phyloP scores from a whole-genome alignment of 345 rosid species.

The Eucalyptus brandiana region DNA sequence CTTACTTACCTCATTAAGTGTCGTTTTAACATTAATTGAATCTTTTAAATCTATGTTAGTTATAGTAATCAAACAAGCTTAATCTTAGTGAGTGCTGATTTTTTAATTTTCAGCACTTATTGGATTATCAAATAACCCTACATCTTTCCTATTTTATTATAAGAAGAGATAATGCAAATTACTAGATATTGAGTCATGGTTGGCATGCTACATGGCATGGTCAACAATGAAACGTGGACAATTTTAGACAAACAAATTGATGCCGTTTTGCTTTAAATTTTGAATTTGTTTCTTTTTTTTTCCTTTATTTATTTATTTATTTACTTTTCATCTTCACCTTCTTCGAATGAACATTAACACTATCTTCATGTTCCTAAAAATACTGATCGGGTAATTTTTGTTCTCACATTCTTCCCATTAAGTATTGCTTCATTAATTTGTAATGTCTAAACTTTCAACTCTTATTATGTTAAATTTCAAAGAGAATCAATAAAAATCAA shows the following conservation, averaged over 20 bases:
- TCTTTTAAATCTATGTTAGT: not conserved
- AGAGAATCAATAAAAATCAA: not conserved
- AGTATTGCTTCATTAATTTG: not conserved
- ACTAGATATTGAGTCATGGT: not conserved
- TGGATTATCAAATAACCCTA: not conserved
- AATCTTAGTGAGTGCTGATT: not conserved
- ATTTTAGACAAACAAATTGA: not conserved
- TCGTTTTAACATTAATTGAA: not conserved
- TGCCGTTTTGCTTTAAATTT: not conserved
- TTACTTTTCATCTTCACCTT: not conserved
- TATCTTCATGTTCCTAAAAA: not conserved
- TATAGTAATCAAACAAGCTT: not conserved
- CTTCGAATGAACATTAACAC: not conserved
- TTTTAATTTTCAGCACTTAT: not conserved
- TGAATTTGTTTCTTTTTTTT: not conserved
- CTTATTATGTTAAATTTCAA: not conserved
- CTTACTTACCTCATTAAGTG: not conserved
- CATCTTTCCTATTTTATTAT: not conserved
- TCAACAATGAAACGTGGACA: not conserved
- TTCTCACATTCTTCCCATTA: not conserved
- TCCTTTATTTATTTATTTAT: not conserved
- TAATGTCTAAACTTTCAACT: not conserved
- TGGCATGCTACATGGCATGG: not conserved
- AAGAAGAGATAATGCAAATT: not conserved
- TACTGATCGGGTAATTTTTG: not conserved